Percentiles rank a stretch among this genome's conserved stretches.
phyloP scores from a whole-genome alignment of 192 early-diverging fungal species.

The Podila verticillata region DNA sequence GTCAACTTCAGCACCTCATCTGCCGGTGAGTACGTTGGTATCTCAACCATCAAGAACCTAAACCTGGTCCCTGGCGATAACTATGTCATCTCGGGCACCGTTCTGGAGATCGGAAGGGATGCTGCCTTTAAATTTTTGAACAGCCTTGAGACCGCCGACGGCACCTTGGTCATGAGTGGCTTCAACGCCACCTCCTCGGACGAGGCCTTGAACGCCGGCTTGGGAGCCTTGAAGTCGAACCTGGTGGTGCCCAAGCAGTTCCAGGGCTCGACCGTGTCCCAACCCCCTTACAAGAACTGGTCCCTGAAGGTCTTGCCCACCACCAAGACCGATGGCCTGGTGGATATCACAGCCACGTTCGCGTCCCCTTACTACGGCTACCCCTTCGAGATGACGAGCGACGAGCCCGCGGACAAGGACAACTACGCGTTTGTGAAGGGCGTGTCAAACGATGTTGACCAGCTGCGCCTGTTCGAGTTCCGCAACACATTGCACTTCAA shows the following conservation, averaged over 20 bases:
- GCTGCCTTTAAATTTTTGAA: conserved; percentile 10
- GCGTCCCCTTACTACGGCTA: conserved; percentile 40
- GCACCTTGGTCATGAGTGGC: conserved; percentile 10
- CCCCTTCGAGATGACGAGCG: conserved; percentile 9
- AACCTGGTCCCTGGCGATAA: conserved; percentile 28
- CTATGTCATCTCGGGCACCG: conserved; percentile 20
- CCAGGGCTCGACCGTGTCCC: conserved; percentile 21
- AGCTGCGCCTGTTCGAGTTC: conserved; percentile 18
- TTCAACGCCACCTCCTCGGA: conserved; percentile 8
- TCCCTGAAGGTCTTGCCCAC: conserved; percentile 14
- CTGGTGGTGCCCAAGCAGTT: conserved; percentile 16
- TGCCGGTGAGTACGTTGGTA: conserved; percentile 10
- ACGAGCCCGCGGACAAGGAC: background rate
- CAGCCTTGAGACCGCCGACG: background rate
- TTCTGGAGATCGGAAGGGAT: conserved; percentile 9
- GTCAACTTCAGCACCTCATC: conserved; percentile 15
- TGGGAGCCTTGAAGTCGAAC: conserved; percentile 6
- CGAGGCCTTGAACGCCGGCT: conserved; percentile 29
- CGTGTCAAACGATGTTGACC: background rate
- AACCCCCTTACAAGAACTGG: conserved; percentile 35
- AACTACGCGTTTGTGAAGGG: conserved; percentile 2
- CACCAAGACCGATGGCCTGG: background rate
- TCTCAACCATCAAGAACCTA: conserved; percentile 22
- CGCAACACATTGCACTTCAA: conserved; percentile 6
- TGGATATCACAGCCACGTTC: conserved; percentile 33